These are phyloP conservation scores for Glaciozyma antarctica DNA, from an alignment of 768 basidiomycete genomes.

Conservation along the genomic window DNA sequence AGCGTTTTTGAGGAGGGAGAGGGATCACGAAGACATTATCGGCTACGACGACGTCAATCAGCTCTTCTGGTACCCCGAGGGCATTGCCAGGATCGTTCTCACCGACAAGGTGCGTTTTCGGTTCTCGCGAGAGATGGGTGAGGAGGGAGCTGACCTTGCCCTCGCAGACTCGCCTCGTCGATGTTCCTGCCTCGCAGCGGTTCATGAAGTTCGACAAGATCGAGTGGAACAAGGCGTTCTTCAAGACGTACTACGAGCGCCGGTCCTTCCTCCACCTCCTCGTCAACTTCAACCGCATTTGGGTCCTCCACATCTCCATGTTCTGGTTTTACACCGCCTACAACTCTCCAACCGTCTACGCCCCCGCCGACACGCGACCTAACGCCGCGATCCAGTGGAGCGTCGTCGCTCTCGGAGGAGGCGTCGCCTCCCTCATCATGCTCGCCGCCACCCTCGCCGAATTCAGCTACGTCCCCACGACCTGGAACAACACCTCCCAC, in stretches of 20 bases:
- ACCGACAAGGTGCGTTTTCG: slow-evolving; percentile 61
- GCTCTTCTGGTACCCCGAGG: slow-evolving; percentile 98
- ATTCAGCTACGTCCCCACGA: slow-evolving; percentile 95
- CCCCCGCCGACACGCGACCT: slow-evolving; percentile 50
- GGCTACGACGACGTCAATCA: slow-evolving; percentile 99
- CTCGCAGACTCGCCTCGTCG: slow-evolving; percentile 71
- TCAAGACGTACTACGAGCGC: slow-evolving; percentile 98
- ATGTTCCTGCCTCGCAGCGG: slow-evolving; percentile 78
- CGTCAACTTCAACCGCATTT: slow-evolving; percentile 99
- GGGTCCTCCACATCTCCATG: slow-evolving; percentile 91
- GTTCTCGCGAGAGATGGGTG: not conserved
- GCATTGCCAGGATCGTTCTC: slow-evolving; percentile 81
- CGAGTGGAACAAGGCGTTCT: slow-evolving; percentile 92
- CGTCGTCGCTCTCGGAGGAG: slow-evolving; percentile 85
- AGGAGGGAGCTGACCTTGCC: slow-evolving; percentile 9
- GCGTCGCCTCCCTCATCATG: slow-evolving; percentile 94
- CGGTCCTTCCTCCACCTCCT: slow-evolving; percentile 92
- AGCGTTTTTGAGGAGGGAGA: slow-evolving; percentile 84
- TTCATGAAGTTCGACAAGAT: slow-evolving; percentile 96
- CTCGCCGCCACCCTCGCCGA: slow-evolving; percentile 85
- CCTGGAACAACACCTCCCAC: slow-evolving; percentile 97
- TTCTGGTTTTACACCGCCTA: slow-evolving; percentile 95
- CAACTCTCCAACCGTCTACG: slow-evolving; percentile 80
- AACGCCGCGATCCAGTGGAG: slow-evolving; percentile 81
- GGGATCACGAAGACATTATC: slow-evolving; percentile 86